Evolutionary conservation across 2,329 filamentous ascomycete genomes (phyloP).

Genomic region (Remersonia thermophila): DNA sequence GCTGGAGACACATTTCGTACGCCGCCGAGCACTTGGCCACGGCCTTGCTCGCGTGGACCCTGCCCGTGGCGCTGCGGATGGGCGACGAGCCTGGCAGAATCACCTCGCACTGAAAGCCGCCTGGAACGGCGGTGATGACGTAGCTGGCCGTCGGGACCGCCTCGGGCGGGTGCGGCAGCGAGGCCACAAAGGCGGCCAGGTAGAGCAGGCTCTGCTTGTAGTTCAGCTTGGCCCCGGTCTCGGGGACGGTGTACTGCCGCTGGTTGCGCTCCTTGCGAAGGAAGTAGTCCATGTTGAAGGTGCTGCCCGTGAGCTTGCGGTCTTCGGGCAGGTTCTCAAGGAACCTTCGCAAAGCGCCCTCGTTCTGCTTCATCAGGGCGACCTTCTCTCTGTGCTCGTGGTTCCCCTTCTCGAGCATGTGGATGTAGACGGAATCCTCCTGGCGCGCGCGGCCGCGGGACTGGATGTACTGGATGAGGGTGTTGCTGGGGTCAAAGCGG

Average conservation of each 20-base stretch:
- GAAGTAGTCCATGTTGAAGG: conserved; percentile 43
- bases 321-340: conserved; percentile 65
- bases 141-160: conserved; percentile 40
- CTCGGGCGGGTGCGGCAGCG: conserved; percentile 40
- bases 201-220: conserved; percentile 62
- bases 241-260: conserved; percentile 46
- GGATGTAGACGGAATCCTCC: conserved; percentile 63
- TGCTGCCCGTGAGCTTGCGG: conserved; percentile 50
- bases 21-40: conserved; percentile 81
- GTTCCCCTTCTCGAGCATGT: conserved; percentile 70
- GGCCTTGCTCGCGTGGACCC: conserved; percentile 53
- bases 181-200: conserved; percentile 61
- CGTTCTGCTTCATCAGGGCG: conserved; percentile 46
- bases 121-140: conserved; percentile 41
- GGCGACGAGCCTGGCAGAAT: conserved; percentile 65
- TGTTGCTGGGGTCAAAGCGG: conserved; percentile 76
- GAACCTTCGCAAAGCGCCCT: conserved; percentile 57
- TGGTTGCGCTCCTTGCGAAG: conserved; percentile 37
- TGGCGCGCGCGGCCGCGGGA: conserved; percentile 79
- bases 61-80: conserved; percentile 53
- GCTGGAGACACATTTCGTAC: conserved; percentile 63
- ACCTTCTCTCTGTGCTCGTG: conserved; percentile 43
- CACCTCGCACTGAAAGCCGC: conserved; percentile 63
- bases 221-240: conserved; percentile 66
- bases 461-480: conserved; percentile 90